phyloP scores from a whole-genome alignment of 805 yeast genomes.

The Yarrowia alimentaria region DNA sequence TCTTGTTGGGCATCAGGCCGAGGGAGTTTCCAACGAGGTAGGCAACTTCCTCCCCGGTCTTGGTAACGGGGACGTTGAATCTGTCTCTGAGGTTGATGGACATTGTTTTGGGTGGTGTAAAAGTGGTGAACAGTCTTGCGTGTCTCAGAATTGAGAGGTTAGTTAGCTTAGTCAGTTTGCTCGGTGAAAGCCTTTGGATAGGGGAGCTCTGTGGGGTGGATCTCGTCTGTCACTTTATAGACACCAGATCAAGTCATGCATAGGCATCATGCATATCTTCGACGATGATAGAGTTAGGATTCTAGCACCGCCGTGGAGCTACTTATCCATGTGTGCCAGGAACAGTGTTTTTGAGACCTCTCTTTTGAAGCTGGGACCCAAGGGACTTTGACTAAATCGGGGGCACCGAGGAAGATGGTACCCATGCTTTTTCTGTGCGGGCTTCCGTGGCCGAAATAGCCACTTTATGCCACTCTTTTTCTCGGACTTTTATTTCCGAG shows the following conservation, averaged over 20 bases:
- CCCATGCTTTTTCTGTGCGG: conserved; percentile 24
- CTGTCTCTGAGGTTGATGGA: conserved; percentile 19
- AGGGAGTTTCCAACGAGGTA: conserved; percentile 93
- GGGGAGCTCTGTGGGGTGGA: conserved; percentile 11
- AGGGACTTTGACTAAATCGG: conserved; percentile 19
- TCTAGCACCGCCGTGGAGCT: conserved; percentile 14
- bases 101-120: no score
- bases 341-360: not conserved
- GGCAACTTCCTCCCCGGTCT: conserved; percentile 39
- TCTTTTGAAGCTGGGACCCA: conserved; percentile 4
- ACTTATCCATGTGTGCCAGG: no score
- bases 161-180: conserved; percentile 5
- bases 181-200: conserved; percentile 16
- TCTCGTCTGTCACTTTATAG: conserved; percentile 24
- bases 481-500: conserved; percentile 3
- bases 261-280: conserved; percentile 3
- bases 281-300: conserved; percentile 15
- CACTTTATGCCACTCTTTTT: not conserved
- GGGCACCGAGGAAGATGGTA: conserved; percentile 18
- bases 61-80: conserved; percentile 31
- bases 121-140: not conserved
- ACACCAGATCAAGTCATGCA: conserved; percentile 22
- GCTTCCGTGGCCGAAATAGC: conserved; percentile 8
- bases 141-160: not conserved
- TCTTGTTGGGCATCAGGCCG: conserved; percentile 77